phyloP scores from a whole-genome alignment of 805 yeast species.

The Zygoascus biomembranicola region DNA sequence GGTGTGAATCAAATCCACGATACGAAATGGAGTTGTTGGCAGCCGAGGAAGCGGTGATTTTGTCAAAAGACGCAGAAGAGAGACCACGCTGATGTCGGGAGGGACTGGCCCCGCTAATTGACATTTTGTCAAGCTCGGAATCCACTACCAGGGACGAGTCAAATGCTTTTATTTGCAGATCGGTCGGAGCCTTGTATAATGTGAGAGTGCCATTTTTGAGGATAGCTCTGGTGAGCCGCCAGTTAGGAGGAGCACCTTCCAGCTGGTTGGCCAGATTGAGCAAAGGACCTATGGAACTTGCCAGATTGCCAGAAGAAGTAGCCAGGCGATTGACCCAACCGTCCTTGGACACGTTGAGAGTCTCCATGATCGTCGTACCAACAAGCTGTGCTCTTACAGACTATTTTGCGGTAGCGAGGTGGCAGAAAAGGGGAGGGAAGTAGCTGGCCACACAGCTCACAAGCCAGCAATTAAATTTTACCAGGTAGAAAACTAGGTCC shows the following conservation, averaged over 20 bases:
- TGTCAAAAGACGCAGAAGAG: neutral
- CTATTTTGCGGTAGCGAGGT: too few species aligned
- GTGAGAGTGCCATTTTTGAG: conserved; percentile 59
- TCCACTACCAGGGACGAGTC: conserved; percentile 14
- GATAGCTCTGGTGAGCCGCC: conserved; percentile 52
- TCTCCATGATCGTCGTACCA: neutral
- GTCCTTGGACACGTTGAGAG: conserved; percentile 27
- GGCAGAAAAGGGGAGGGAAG: too few species aligned
- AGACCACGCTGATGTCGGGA: neutral
- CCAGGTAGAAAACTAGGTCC: neutral
- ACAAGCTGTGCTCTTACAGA: too few species aligned
- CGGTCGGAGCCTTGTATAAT: conserved; percentile 51
- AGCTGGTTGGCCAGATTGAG: neutral
- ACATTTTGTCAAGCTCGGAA: neutral
- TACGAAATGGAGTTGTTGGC: conserved; percentile 8
- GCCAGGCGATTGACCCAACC: conserved; percentile 51
- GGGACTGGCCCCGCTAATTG: neutral
- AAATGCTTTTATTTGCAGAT: conserved; percentile 34
- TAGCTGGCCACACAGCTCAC: neutral
- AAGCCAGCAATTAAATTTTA: neutral
- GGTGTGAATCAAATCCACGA: conserved; percentile 42
- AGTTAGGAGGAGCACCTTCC: conserved; percentile 14
- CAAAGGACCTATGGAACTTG: conserved; percentile 2
- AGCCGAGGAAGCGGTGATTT: neutral
- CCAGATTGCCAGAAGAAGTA: conserved; percentile 4